Evolutionary conservation across 305 asterid genomes (phyloP).

Genomic region (Withania somnifera): DNA sequence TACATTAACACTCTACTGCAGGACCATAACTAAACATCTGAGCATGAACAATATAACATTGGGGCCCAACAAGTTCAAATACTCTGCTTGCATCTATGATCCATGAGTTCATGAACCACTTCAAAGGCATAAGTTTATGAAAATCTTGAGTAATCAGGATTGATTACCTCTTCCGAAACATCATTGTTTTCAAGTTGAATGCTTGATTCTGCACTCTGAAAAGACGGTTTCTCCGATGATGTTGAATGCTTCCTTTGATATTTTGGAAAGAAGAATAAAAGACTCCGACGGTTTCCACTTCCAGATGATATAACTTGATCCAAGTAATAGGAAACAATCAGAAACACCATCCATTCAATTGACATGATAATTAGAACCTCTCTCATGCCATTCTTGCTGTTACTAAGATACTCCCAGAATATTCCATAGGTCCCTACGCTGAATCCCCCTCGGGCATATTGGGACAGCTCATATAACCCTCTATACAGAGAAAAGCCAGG

Average conservation of each 20-base stretch:
- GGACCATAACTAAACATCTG: background rate
- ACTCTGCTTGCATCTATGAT: background rate
- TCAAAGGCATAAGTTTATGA: background rate
- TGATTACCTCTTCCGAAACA: slow-evolving; percentile 22
- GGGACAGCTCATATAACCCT: slow-evolving; percentile 18
- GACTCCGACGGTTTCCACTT: background rate
- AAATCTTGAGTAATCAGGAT: background rate
- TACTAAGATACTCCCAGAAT: slow-evolving; percentile 15
- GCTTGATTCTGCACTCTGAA: background rate
- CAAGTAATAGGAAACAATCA: slow-evolving; percentile 7
- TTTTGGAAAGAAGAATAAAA: slow-evolving; percentile 4
- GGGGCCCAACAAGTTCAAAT: background rate
- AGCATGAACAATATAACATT: background rate
- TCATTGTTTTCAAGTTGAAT: slow-evolving; percentile 22
- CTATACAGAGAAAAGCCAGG: slow-evolving; percentile 21
- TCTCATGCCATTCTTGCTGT: slow-evolving; percentile 17
- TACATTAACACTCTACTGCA: background rate
- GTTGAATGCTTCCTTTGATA: slow-evolving; percentile 5
- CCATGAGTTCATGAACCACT: background rate
- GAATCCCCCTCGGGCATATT: background rate
- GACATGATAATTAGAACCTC: slow-evolving; percentile 23
- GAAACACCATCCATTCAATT: slow-evolving; percentile 22
- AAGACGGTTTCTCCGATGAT: background rate
- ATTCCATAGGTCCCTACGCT: slow-evolving; percentile 19
- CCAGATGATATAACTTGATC: slow-evolving; percentile 7